Base-by-base conservation (phyloP, 345 rosid genomes). In the Bretschneidera sinensis region DNA sequence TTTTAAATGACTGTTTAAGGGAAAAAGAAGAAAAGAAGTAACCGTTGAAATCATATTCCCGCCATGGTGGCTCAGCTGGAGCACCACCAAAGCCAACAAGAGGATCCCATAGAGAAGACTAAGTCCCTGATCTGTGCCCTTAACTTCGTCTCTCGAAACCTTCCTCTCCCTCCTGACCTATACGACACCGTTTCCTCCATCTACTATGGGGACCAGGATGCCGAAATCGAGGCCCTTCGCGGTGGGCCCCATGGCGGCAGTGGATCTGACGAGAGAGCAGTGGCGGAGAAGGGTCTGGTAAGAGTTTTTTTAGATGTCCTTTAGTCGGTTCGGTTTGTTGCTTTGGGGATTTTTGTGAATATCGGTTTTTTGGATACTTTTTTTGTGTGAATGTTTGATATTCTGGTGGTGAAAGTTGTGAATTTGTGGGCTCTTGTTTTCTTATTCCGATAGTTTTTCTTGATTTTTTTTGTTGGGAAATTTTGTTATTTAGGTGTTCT, bases 41-140 rank as follows among this genome's bases (percentile, higher is more conserved):
- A 62, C 76, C 68, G 76, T 73, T 70, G 69, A 56, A 54, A 60
- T 48, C 43, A 56, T 25, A 43, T 82, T 81, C 91, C 86, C 90
- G 84, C 91, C 88, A 92, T 86, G 97, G 85, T 78, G 67, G 82
- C 85, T 75, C 90, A 77, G 81, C 74, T 79, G 21, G 89, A 78
- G 73, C 52, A 68, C 62, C 85, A 64, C 47, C 79, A 68, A 57
- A 70, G 43, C 52, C 60, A 59, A 11, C 61, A 65, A 18, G 73
- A 72, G 9, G 85, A 81, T 59, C 71, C 70, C 21, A 66, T 68
- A 0, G 76, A 81, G 59, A 81, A 78, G 71, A 72, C 96, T 8
- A 88, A 86, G 74, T 80, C 95, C 52, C 73, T 94, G 74, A 83
- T 94, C 68, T 83, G 70, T 59, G 95, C 99, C 59, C 89, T 95